These are phyloP conservation scores for Backusella liffmaniae DNA, from an alignment of 192 early-diverging fungal genomes.

Conservation along the genomic window DNA sequence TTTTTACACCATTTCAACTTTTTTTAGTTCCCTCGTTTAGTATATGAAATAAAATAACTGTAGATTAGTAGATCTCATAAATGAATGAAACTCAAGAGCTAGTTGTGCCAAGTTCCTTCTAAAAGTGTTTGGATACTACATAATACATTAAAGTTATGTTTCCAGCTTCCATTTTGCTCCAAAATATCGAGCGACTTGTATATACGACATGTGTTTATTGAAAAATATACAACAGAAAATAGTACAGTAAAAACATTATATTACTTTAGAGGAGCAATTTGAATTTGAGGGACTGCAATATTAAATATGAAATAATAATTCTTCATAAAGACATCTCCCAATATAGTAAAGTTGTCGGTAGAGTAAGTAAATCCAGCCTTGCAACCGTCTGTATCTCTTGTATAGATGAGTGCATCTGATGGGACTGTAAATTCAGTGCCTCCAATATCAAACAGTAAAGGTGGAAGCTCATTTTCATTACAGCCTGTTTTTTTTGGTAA, in stretches of 20 bases:
- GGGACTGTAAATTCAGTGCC: conserved; percentile 30
- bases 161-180: too few species aligned
- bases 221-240: too few species aligned
- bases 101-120: too few species aligned
- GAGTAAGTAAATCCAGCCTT: conserved; percentile 31
- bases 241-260: background rate
- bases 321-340: conserved; percentile 52
- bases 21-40: background rate
- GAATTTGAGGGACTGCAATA: conserved; percentile 27
- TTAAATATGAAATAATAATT: conserved; percentile 48
- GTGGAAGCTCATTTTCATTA: conserved; percentile 10
- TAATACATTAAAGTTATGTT: too few species aligned
- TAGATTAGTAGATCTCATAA: background rate
- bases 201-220: too few species aligned
- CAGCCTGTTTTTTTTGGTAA: background rate
- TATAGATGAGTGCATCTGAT: conserved; percentile 23
- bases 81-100: too few species aligned
- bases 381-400: conserved; percentile 25
- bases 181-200: too few species aligned
- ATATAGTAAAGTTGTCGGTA: conserved; percentile 31
- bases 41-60: background rate
- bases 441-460: conserved; percentile 36
- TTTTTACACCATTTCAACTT: background rate
- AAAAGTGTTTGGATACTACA: too few species aligned
- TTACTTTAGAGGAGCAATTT: conserved; percentile 34